Conservation (phyloP, 2,329 filamentous ascomycete species). For the Penicillium hordei region DNA sequence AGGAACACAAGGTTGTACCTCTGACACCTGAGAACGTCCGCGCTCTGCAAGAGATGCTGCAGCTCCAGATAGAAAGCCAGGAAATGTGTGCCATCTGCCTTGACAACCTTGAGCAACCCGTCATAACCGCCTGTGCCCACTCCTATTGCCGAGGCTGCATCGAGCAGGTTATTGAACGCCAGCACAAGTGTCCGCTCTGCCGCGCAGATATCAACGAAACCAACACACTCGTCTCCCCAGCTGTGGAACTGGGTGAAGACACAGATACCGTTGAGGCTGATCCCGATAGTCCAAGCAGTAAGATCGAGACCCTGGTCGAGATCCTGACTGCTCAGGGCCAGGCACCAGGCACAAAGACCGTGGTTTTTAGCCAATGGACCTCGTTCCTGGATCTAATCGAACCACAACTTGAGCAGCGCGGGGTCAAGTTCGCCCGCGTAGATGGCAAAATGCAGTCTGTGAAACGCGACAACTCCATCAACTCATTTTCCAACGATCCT, state of each 20-base stretch:
- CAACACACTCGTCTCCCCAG: conserved; percentile 65
- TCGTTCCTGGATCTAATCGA: conserved; percentile 75
- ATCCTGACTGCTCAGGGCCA: conserved; percentile 72
- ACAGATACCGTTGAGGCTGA: conserved; percentile 56
- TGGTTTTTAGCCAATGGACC: conserved; percentile 81
- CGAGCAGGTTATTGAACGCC: conserved; percentile 67
- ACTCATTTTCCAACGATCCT: conserved; percentile 65
- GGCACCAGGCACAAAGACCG: conserved; percentile 66
- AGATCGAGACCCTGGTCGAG: conserved; percentile 75
- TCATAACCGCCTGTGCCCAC: conserved; percentile 85
- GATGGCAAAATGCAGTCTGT: conserved; percentile 75
- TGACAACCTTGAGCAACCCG: conserved; percentile 67
- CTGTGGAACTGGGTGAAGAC: conserved; percentile 55
- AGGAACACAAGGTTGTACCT: conserved; percentile 65
- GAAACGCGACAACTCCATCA: conserved; percentile 70
- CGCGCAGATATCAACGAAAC: conserved; percentile 64
- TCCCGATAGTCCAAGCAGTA: conserved; percentile 69
- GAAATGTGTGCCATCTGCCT: conserved; percentile 84
- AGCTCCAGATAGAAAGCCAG: conserved; percentile 73
- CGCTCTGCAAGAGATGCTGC: conserved; percentile 72
- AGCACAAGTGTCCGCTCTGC: conserved; percentile 83
- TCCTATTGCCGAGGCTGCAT: conserved; percentile 76
- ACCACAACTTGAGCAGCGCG: conserved; percentile 60
- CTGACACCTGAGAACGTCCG: conserved; percentile 70
- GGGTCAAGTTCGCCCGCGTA: conserved; percentile 67